Base-by-base conservation (phyloP, 2,329 filamentous ascomycete species). In the Davidsoniella eucalypti region DNA sequence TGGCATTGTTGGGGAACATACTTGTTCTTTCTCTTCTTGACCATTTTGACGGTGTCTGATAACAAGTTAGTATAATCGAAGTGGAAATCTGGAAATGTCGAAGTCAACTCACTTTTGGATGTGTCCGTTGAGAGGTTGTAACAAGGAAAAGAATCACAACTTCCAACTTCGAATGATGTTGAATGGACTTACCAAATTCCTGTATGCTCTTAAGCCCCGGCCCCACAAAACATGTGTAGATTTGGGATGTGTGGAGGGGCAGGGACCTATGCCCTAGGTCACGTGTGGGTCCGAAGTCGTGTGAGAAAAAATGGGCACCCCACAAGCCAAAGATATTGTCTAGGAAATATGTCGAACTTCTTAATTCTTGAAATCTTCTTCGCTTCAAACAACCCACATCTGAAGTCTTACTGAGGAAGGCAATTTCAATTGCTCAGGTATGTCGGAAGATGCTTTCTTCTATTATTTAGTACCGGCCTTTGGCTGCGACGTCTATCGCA, bases 11-110 rank as follows among this genome's bases (percentile, higher is more conserved):
- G 21, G 36, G 50, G 56, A 47, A 65, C 71, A 62, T 70, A 76
- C 73, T 80, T 80, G 69, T 74, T 76, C 69, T 78, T 77, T 75
- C 77, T 77, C 75, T 81, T 81, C 75, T 81, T 81, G 66, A 79
- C 76, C 77, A 81, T 80, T 61, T 69, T 80, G 69, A 63, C 75
- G 70, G 71, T 75, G 65, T 72, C 69, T 73, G 63, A 59, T 61
- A 58, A 57, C 60, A 55, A 58, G 64, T 62, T 64, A 59, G 55
- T 55, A 49, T 39, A 48, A 56, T 48, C 52, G 56, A 57, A 50
- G 53, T 54, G 56, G 54, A 47, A 52, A 54, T 54, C 55, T 45
- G 56, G 59, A 41, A 23, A 44, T 38, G 16, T 39, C 18, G 10
- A 9, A 10, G 26, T 36, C 23, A 17, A 49, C 52, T 53, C 40